Percentiles rank a stretch among this genome's conserved stretches.
Conservation (phyloP, 768 basidiomycete species). For the Termitomyces sp. region DNA sequence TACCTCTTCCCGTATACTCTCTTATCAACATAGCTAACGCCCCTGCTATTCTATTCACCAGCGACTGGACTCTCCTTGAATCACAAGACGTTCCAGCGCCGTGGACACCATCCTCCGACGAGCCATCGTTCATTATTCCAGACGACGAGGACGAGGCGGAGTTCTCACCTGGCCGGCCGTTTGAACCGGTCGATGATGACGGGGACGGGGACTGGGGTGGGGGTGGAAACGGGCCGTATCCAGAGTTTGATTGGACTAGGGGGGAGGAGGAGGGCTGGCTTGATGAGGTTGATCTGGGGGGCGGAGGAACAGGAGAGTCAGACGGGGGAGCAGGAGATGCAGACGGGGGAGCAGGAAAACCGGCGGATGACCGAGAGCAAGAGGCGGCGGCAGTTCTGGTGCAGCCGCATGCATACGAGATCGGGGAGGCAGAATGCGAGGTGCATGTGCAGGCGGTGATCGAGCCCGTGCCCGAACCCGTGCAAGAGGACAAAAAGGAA, state of each 20-base stretch:
- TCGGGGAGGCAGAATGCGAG: too few relatives aligned
- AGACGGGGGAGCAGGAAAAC: not conserved
- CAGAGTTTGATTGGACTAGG: not conserved
- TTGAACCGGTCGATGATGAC: not conserved
- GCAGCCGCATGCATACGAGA: not conserved
- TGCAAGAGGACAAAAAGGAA: not conserved
- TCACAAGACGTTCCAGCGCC: not conserved
- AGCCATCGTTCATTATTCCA: not conserved
- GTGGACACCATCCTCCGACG: not conserved
- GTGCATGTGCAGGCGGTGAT: too few relatives aligned
- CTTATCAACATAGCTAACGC: not conserved
- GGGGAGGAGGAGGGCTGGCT: not conserved
- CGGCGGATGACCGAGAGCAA: not conserved
- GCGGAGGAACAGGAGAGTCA: not conserved
- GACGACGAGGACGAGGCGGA: not conserved
- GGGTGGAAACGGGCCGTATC: not conserved
- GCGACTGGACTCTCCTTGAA: not conserved
- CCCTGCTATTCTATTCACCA: not conserved
- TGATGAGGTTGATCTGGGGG: not conserved
- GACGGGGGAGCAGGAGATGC: not conserved
- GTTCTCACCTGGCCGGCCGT: not conserved
- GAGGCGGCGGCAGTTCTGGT: not conserved
- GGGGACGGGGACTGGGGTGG: not conserved
- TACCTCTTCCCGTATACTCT: not conserved
- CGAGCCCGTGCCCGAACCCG: not conserved